Percentiles rank a stretch among this genome's conserved stretches.
Conservation (phyloP, 495 filamentous ascomycete genomes). For the Neurospora sp. region DNA sequence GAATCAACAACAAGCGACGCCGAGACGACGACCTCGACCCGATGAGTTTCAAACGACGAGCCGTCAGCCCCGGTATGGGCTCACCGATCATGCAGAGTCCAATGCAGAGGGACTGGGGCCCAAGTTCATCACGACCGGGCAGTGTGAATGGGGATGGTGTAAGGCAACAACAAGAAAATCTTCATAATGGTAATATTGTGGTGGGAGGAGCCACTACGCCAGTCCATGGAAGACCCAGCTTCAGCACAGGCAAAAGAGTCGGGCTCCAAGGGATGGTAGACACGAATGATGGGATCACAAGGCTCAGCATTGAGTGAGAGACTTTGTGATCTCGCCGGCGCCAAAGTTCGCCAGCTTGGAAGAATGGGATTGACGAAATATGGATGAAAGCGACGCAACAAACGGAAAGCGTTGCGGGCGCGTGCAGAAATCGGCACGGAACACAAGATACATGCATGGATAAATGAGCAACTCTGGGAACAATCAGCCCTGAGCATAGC, state of each 20-base stretch:
- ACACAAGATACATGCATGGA: background rate
- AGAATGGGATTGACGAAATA: background rate
- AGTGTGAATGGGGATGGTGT: conserved; percentile 43
- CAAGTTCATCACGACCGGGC: conserved; percentile 43
- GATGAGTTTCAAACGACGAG: conserved; percentile 80
- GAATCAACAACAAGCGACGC: conserved; percentile 64
- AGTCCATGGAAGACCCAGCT: background rate
- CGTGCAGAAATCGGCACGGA: background rate
- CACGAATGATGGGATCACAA: conserved; percentile 91
- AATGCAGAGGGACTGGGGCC: conserved; percentile 63
- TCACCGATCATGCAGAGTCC: conserved; percentile 83
- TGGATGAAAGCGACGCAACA: background rate
- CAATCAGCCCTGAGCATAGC: background rate
- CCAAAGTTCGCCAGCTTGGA: background rate
- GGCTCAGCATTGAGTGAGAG: conserved; percentile 57
- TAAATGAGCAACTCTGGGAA: background rate
- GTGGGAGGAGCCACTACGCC: background rate
- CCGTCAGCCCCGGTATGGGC: conserved; percentile 88
- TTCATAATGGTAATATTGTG: conserved; percentile 15
- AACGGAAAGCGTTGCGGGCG: background rate
- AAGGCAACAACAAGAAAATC: conserved; percentile 12
- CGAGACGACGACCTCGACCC: conserved; percentile 90
- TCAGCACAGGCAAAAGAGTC: conserved; percentile 36
- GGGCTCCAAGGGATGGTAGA: conserved; percentile 94
- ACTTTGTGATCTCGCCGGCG: background rate